Evolutionary conservation across 306 rosid genomes (phyloP).

Genomic region (Trichosanthes truncata): DNA sequence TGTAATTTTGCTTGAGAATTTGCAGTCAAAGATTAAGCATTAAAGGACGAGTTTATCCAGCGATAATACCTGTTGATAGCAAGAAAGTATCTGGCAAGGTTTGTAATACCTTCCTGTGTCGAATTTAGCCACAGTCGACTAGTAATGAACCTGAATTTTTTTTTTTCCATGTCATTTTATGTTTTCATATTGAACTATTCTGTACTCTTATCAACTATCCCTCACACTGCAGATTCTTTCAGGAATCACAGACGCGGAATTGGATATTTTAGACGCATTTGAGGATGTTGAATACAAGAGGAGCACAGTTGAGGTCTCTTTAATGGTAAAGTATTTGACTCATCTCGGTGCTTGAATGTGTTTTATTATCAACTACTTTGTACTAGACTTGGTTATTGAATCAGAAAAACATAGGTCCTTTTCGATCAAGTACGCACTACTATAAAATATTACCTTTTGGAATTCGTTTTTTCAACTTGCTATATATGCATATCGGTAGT

Average conservation of each 20-base stretch:
- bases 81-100: slow-evolving; percentile 63
- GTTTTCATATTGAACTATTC: background rate
- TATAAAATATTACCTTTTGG: background rate
- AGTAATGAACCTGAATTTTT: background rate
- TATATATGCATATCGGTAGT: background rate
- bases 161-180: background rate
- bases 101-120: background rate
- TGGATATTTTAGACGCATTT: slow-evolving; percentile 50
- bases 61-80: slow-evolving; percentile 57
- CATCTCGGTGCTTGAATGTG: background rate
- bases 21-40: slow-evolving; percentile 69
- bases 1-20: background rate
- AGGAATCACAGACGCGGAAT: slow-evolving; percentile 52
- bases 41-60: slow-evolving; percentile 85
- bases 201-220: background rate
- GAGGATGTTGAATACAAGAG: slow-evolving; percentile 81
- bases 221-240: slow-evolving; percentile 47
- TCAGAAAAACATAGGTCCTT: background rate
- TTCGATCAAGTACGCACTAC: background rate
- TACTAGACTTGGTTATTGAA: background rate
- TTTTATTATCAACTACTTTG: background rate
- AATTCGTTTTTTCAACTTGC: background rate
- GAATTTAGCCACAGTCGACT: background rate
- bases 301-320: slow-evolving; percentile 44
- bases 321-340: slow-evolving; percentile 24